These are phyloP conservation scores for Mycena indigotica DNA, from an alignment of 768 basidiomycete species.

Conservation along the genomic window DNA sequence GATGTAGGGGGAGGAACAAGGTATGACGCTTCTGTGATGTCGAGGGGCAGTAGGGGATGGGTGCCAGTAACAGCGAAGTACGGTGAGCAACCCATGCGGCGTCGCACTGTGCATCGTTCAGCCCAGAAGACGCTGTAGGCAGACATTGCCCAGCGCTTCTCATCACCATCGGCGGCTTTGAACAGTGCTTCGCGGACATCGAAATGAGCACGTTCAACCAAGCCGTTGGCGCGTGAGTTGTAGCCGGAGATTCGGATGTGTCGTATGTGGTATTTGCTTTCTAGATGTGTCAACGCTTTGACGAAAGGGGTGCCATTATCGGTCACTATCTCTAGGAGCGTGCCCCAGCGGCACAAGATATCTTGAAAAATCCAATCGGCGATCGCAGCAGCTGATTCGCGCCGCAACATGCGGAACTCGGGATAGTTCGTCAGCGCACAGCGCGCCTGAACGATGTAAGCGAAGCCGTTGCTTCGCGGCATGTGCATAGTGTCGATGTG, in stretches of 20 bases:
- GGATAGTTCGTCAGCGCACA: constrained; percentile 1
- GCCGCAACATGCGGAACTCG: neutral
- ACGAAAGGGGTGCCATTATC: constrained; percentile 19
- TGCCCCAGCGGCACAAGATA: constrained; percentile 21
- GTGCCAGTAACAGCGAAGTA: constrained; percentile 24
- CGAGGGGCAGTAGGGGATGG: constrained; percentile 27
- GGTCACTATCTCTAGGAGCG: constrained; percentile 19
- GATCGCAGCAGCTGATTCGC: constrained; percentile 12
- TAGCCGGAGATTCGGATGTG: constrained; percentile 4
- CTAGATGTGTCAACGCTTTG: constrained; percentile 9
- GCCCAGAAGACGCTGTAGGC: constrained; percentile 24
- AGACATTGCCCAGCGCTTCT: constrained; percentile 12
- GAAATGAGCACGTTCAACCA: constrained; percentile 10
- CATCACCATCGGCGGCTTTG: constrained; percentile 17
- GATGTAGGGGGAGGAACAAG: constrained; percentile 2
- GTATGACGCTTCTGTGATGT: constrained; percentile 22
- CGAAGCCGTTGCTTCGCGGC: constrained; percentile 18
- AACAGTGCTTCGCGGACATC: constrained; percentile 16
- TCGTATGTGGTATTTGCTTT: constrained; percentile 5
- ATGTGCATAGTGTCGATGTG: constrained; percentile 19
- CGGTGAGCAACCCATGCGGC: constrained; percentile 16
- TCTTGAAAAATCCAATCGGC: constrained; percentile 24
- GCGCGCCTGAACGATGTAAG: constrained; percentile 1
- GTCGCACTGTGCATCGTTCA: constrained; percentile 19
- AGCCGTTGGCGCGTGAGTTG: constrained; percentile 3